Evolutionary conservation across 2,329 filamentous ascomycete species (phyloP).

Genomic region (Ophiocordyceps polyrhachis-furcata): DNA sequence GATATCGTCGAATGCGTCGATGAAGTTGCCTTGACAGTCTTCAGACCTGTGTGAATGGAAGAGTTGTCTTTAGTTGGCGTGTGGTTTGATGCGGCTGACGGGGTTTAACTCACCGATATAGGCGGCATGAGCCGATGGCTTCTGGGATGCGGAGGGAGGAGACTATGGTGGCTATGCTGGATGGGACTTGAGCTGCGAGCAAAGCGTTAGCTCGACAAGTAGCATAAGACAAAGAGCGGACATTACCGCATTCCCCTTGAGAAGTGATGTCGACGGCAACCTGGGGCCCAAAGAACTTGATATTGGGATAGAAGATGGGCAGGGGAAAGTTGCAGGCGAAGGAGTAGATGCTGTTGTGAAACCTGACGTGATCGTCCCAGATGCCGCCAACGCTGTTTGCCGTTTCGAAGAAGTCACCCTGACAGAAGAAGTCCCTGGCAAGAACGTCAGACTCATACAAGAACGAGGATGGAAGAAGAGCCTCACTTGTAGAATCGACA

Average conservation of each 20-base stretch:
- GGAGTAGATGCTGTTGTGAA: neutral
- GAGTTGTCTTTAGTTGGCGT: neutral
- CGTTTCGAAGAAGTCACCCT: neutral
- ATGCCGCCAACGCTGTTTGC: neutral
- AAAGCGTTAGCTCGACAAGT: neutral
- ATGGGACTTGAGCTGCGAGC: neutral
- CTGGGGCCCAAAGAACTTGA: neutral
- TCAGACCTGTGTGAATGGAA: neutral
- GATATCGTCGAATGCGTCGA: neutral
- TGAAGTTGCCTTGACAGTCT: neutral
- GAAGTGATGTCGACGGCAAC: neutral
- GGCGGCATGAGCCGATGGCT: neutral
- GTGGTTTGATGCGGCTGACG: neutral
- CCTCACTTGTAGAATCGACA: neutral
- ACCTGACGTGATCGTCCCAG: neutral
- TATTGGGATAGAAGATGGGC: neutral
- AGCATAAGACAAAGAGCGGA: neutral
- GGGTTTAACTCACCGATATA: neutral
- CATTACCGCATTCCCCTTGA: neutral
- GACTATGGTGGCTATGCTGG: neutral
- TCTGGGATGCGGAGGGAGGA: neutral
- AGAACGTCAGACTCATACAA: too few relatives aligned
- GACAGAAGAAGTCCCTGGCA: neutral
- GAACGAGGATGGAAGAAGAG: too few relatives aligned
- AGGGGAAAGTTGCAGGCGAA: neutral